A percentile compares a stretch with the other conserved stretches of the same genome.
These are phyloP conservation scores for Besnoitia besnoiti DNA, from an alignment of 169 alveolate genomes.

Conservation along the genomic window DNA sequence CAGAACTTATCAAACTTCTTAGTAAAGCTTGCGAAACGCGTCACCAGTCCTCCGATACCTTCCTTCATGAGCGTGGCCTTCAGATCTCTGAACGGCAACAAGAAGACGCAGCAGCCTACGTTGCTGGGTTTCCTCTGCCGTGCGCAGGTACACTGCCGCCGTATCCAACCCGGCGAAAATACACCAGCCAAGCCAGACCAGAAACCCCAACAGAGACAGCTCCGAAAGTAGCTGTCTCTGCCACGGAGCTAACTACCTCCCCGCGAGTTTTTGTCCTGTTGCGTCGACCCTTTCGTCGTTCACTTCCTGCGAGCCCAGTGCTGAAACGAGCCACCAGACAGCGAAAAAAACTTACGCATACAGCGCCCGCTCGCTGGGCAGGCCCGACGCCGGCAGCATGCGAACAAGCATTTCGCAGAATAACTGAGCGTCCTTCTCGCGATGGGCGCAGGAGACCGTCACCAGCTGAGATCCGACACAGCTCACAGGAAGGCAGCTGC, in stretches of 20 bases:
- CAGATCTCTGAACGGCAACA: not conserved
- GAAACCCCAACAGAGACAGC: too few relatives aligned
- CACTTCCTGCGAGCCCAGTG: too few relatives aligned
- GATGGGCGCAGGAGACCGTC: conserved; percentile 53
- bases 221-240: too few relatives aligned
- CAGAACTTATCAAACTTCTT: not conserved
- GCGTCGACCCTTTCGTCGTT: too few relatives aligned
- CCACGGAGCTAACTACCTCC: too few relatives aligned
- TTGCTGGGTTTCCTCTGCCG: too few relatives aligned
- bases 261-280: too few relatives aligned
- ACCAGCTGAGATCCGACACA: not conserved
- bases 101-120: too few relatives aligned
- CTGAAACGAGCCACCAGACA: not conserved
- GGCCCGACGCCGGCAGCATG: not conserved
- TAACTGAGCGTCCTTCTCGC: conserved; percentile 50
- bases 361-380: not conserved
- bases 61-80: not conserved
- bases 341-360: not conserved
- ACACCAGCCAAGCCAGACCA: too few relatives aligned
- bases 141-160: too few relatives aligned
- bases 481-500: too few relatives aligned
- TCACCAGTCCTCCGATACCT: conserved; percentile 12
- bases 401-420: conserved; percentile 42
- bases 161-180: too few relatives aligned
- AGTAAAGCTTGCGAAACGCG: conserved; percentile 1